Evolutionary conservation across 148 eudicot species (phyloP), one percentile per base, ranked within the genome.

Genomic region (Rhododendron simsii): DNA sequence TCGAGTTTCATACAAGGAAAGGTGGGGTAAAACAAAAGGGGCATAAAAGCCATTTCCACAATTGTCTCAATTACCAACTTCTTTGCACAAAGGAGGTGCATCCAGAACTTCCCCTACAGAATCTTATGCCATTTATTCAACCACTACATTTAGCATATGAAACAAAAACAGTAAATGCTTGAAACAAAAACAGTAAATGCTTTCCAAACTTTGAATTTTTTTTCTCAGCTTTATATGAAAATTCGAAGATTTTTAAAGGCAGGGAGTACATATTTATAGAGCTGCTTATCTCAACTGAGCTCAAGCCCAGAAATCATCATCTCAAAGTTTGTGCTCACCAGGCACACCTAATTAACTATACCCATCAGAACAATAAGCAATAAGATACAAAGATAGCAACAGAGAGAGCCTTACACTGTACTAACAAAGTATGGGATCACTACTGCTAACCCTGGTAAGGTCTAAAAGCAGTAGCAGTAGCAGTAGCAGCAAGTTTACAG

Each of bases 361-460:
- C 67, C 78, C 78, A 74, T 84, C 81, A 35, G 81, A 41, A 48
- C 81, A 18, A 83, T 35, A 33, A 47, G n/a, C 53, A 67, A 20
- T 65, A 63, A 20, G 79, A 59, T 57, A 85, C 83, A 81, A 81
- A 47, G 82, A 81, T 47, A 44, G 47, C 78, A 12, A 15, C 20
- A 14, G 80, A 76, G 50, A 78, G 51, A 78, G 81, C 51, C 78
- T 69, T 84, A 37, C 33, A 80, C 85, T 85, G 57, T 28, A 57
- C 47, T 16, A 81, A 81, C 39, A 81, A 59, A 76, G 39, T 83
- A 61, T 78, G 85, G 65, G 78, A 86, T 85, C 78, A 55, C 86
- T 86, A 83, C 81, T 85, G 87, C 90, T 84, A 23, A 74, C 84
- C 71, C 80, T 23, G 59, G 81, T 79, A 77, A 69, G 84, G 84